phyloP scores from a whole-genome alignment of 2,329 filamentous ascomycete genomes.

The Nigrospora sphaerica region DNA sequence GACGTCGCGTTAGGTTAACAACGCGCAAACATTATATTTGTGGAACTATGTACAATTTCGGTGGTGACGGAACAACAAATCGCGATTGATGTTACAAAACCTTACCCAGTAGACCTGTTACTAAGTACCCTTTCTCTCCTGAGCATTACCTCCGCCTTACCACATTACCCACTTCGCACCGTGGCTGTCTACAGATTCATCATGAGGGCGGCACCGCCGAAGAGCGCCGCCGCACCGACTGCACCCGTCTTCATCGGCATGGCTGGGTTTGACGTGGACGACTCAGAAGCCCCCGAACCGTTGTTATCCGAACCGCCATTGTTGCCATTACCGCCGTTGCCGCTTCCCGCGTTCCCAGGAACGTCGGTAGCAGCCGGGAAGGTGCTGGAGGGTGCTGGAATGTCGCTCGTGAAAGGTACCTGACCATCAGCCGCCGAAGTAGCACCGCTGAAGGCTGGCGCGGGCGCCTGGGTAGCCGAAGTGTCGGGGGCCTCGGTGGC shows the following conservation, averaged over 20 bases:
- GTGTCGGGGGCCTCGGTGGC: constrained; percentile 33
- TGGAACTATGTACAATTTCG: too few relatives aligned
- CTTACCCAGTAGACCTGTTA: too few relatives aligned
- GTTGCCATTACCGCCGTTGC: constrained; percentile 3
- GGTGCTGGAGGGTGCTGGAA: constrained; percentile 35
- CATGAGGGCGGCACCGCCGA: constrained; percentile 15
- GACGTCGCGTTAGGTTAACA: too few relatives aligned
- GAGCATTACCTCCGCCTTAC: too few relatives aligned
- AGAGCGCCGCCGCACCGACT: constrained; percentile 27
- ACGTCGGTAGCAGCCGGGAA: constrained; percentile 23
- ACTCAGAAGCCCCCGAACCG: too few relatives aligned
- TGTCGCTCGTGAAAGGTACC: constrained; percentile 48
- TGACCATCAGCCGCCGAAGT: constrained; percentile 32
- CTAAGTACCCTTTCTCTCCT: too few relatives aligned
- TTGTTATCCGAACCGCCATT: too few relatives aligned
- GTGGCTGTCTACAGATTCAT: constrained; percentile 9
- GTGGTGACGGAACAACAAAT: too few relatives aligned
- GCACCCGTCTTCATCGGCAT: constrained; percentile 25
- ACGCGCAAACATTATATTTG: too few relatives aligned
- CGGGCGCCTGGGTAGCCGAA: constrained; percentile 32
- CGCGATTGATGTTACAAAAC: too few relatives aligned
- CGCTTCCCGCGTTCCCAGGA: constrained; percentile 19
- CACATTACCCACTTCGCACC: too few relatives aligned
- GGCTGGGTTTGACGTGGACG: constrained; percentile 15
- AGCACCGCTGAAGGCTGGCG: constrained; percentile 46